Percentiles rank a stretch among this genome's conserved stretches.
phyloP scores from a whole-genome alignment of 176 grass and related monocot genomes.

The Musa beccarii region DNA sequence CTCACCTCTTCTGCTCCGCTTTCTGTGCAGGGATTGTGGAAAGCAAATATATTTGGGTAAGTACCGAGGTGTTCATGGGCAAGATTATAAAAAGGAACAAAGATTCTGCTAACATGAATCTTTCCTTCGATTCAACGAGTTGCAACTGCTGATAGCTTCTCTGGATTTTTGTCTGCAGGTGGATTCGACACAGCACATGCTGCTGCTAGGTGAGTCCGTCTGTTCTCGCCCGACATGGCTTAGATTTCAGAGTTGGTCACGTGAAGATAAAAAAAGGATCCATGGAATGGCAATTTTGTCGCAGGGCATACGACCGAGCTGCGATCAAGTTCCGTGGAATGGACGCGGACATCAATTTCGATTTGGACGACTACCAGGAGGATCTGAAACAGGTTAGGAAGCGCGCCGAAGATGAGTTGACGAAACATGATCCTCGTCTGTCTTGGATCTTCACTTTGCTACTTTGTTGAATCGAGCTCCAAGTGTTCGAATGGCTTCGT shows the following conservation, averaged over 20 bases:
- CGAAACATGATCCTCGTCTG: too few species aligned
- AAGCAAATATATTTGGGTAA: conserved; percentile 80
- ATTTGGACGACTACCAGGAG: conserved; percentile 17
- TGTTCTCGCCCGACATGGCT: background rate
- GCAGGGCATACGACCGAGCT: conserved; percentile 17
- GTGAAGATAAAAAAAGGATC: background rate
- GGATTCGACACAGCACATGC: conserved; percentile 23
- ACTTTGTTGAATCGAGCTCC: background rate
- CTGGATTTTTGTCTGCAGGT: background rate
- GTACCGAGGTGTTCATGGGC: background rate
- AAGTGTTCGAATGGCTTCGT: background rate
- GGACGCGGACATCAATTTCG: conserved; percentile 21
- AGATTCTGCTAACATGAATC: background rate
- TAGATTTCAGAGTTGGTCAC: background rate
- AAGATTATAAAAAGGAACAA: too few species aligned
- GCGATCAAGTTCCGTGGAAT: conserved; percentile 20
- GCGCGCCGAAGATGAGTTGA: too few species aligned
- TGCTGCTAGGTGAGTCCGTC: conserved; percentile 12
- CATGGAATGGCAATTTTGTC: background rate
- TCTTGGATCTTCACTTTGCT: too few species aligned
- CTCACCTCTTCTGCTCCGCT: background rate
- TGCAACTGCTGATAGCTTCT: conserved; percentile 4
- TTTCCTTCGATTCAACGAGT: background rate
- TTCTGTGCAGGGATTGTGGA: conserved; percentile 52
- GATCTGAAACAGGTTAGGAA: conserved; percentile 19